Base-by-base conservation (phyloP, 2,329 filamentous ascomycete genomes). In the Gremmenia infestans region DNA sequence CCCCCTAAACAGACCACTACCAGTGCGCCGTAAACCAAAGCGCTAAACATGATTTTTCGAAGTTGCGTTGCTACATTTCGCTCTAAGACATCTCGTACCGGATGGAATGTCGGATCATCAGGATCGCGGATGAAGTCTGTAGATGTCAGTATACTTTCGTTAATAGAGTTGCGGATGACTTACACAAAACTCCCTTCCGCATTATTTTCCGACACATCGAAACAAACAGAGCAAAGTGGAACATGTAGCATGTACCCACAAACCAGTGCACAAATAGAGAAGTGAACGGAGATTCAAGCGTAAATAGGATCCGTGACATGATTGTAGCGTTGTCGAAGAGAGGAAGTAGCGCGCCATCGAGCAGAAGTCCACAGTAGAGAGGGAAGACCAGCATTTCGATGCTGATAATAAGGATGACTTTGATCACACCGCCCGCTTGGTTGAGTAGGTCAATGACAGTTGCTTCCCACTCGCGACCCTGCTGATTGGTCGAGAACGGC, bases 381-480 rank as follows among this genome's bases (percentile, higher is more conserved):
- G 94, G 94, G 68, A 99, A 99, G 6, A 92, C 85, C 37, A 99
- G 85, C 94, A 99, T 99, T 74, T 99, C 94, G 65, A 99, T 99
- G 62, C 92, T 94, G 63, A 99, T 99, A 67, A 99, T 97, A 58
- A 97, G 76, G 50, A 99, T 96, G 22, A 99, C 94, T 72, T 99
- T 99, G 78, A 97, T 85, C 9, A 99, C 93, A 14, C 95, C 94
- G 43, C 94, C 95, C 48, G 94, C 94, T 77, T 99, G 95, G 60
- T 91, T 87, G 22, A 99, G 78, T 1, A 86, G 80, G 60, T 97
- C 93, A 23, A 93, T 87, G 43, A 97, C 72, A 7, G 86, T 81
- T 23, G 87, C 88, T 70, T 97, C 92, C 79, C 81, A 82, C 35
- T 83, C 81, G 57, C 82, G 81, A 50, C 80, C 76, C 1, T 80